These are phyloP conservation scores for Puya raimondii DNA, from an alignment of 176 grass and related monocot genomes.

Conservation along the genomic window DNA sequence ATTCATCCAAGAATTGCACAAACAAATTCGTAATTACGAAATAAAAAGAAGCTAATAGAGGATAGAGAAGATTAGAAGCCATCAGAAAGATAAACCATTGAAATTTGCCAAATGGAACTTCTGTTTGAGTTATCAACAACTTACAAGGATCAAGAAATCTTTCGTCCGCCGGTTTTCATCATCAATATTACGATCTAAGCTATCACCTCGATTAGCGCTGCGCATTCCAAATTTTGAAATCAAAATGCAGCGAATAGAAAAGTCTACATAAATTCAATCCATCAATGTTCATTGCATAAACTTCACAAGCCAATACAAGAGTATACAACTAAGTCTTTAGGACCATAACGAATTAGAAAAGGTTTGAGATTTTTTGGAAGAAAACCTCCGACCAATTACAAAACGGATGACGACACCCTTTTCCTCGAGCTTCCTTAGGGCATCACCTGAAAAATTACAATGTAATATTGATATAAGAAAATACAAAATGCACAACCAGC, in stretches of 20 bases:
- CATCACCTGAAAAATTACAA: conserved; percentile 60
- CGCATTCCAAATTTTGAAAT: conserved; percentile 25
- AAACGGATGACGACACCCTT: conserved; percentile 86
- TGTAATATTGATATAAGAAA: neutral
- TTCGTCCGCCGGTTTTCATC: conserved; percentile 72
- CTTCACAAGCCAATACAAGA: neutral
- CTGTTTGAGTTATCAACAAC: conserved; percentile 21
- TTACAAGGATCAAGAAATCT: conserved; percentile 97
- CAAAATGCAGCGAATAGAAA: conserved; percentile 1
- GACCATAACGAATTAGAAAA: conserved; percentile 18
- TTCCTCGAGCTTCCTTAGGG: conserved; percentile 83
- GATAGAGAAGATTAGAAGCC: neutral
- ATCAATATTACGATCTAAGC: conserved; percentile 88
- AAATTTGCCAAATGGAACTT: neutral
- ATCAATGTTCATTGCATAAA: no score
- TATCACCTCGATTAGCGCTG: conserved; percentile 98
- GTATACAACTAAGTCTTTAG: conserved; percentile 7
- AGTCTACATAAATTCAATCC: neutral
- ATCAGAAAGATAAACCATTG: neutral
- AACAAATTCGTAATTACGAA: neutral
- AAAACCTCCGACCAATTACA: conserved; percentile 95
- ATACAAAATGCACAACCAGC: neutral
- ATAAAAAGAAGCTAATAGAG: neutral
- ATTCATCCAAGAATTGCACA: neutral
- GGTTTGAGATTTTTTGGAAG: conserved; percentile 14